Percentiles rank a stretch among this genome's conserved stretches.
phyloP scores from a whole-genome alignment of 2,329 filamentous ascomycete genomes.

The Mycocentrospora acerina region DNA sequence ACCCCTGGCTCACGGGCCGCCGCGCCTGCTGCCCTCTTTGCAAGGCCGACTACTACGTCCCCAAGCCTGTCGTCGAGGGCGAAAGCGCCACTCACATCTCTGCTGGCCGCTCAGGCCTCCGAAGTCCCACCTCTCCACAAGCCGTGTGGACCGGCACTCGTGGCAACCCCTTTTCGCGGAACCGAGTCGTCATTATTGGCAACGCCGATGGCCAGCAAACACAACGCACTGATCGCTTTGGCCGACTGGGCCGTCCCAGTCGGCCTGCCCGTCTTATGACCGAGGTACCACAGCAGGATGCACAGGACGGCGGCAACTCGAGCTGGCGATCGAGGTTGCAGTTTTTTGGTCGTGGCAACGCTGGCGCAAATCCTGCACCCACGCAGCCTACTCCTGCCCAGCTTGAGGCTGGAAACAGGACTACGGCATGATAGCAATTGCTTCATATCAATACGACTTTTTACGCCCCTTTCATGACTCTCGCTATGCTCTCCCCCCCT shows the following conservation, averaged over 20 bases:
- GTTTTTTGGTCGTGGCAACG: constrained; percentile 24
- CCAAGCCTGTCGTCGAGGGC: constrained; percentile 75
- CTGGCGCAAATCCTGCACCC: constrained; percentile 14
- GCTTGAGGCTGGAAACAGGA: constrained; percentile 41
- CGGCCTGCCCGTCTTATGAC: constrained; percentile 23
- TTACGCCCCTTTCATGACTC: not conserved
- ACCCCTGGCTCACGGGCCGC: constrained; percentile 93
- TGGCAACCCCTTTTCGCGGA: constrained; percentile 35
- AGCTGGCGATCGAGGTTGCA: constrained; percentile 30
- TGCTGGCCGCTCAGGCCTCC: constrained; percentile 32
- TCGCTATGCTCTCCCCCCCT: not conserved
- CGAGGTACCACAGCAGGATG: constrained; percentile 10
- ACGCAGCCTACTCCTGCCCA: constrained; percentile 36
- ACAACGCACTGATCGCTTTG: constrained; percentile 18
- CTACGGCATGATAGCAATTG: constrained; percentile 1
- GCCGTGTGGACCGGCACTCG: constrained; percentile 35
- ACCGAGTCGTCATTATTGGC: constrained; percentile 32
- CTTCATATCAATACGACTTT: not conserved
- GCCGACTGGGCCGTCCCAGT: constrained; percentile 26
- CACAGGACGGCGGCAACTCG: constrained; percentile 10
- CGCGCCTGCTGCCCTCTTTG: constrained; percentile 95
- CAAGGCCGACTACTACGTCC: constrained; percentile 96
- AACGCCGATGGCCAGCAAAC: constrained; percentile 10
- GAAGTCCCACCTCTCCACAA: constrained; percentile 35
- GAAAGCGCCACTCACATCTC: constrained; percentile 36